Conservation (phyloP, 2,329 filamentous ascomycete species). For the Byssothecium circinans region DNA sequence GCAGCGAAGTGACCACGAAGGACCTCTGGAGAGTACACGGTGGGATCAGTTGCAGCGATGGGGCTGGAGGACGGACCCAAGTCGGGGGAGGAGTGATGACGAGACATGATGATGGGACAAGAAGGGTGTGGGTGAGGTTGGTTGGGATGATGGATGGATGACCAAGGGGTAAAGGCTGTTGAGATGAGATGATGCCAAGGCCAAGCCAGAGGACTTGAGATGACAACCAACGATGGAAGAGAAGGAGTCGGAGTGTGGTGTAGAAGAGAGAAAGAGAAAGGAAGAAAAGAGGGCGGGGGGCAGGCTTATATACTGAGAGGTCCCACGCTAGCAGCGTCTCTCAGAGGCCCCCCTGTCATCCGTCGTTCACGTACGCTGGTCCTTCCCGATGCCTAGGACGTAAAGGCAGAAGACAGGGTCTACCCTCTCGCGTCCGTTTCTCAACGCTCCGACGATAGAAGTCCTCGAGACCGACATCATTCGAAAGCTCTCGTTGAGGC, state of each 20-base stretch:
- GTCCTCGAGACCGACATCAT: conserved; percentile 7
- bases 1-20: conserved; percentile 11
- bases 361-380: neutral
- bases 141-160: conserved; percentile 3
- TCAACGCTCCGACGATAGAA: conserved; percentile 5
- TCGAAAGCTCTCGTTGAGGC: conserved; percentile 22
- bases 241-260: conserved; percentile 13
- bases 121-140: conserved; percentile 1
- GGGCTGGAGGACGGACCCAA: conserved; percentile 28
- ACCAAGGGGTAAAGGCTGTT: neutral
- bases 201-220: conserved; percentile 9
- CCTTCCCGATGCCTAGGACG: neutral
- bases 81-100: conserved; percentile 20
- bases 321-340: neutral
- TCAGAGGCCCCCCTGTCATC: neutral
- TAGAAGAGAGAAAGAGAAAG: conserved; percentile 14
- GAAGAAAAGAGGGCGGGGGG: conserved; percentile 14
- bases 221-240: conserved; percentile 2
- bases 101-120: conserved; percentile 22
- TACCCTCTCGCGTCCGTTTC: conserved; percentile 6
- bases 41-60: conserved; percentile 30
- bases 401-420: conserved; percentile 1
- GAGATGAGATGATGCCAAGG: conserved; percentile 13
- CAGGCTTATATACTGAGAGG: conserved; percentile 14
- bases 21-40: conserved; percentile 31